Evolutionary conservation across 2,329 filamentous ascomycete species (phyloP), one percentile per base, ranked within the genome.

Genomic region (Cladobotryum mycophilum): DNA sequence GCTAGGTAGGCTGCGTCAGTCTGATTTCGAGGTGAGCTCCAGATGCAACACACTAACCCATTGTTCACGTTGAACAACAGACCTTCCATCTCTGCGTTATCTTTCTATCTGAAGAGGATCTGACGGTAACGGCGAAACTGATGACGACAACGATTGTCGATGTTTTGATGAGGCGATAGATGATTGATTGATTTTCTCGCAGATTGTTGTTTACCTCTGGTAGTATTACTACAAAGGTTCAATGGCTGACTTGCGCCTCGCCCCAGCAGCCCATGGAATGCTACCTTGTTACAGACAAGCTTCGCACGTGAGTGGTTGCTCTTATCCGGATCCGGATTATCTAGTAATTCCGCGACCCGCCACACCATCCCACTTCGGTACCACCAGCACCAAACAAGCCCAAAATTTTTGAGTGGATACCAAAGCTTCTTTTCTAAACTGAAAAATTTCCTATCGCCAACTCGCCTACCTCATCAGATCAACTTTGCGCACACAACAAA

Each of bases 1-100:
- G 73, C 91, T 95, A 64, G 18, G 22, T 18, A n/a, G 47, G 13
- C 35, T 12, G 43, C 41, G 52, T 53, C 52, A 53, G 48, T 53
- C 20, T 30, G 12, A 33, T 17, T 36, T 6, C 33, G 34, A 13
- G 34, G 37, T 17, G 18, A 41, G 33, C 11, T 40, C 14, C 9
- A n/a, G n/a, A 41, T n/a, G 14, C 44, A 41, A 40, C 22, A 36
- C 33, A 67, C 80, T 58, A 76, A 92, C 86, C 91, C 91, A 72
- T 89, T 91, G 72, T 95, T 90, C 56, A 92, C 88, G 74, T 96
- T 96, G 75, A 93, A 96, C 64, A 90, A 86, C 42, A 96, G 84
- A 53, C 90, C 90, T 78, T 96, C 90, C 90, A 95, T 96, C 53
- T 64, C 38, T 9, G 38, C 38, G 38, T 20, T 41, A 20, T 41